These are phyloP conservation scores for Metarhizium album DNA, from an alignment of 2,329 filamentous ascomycete genomes.

Conservation along the genomic window DNA sequence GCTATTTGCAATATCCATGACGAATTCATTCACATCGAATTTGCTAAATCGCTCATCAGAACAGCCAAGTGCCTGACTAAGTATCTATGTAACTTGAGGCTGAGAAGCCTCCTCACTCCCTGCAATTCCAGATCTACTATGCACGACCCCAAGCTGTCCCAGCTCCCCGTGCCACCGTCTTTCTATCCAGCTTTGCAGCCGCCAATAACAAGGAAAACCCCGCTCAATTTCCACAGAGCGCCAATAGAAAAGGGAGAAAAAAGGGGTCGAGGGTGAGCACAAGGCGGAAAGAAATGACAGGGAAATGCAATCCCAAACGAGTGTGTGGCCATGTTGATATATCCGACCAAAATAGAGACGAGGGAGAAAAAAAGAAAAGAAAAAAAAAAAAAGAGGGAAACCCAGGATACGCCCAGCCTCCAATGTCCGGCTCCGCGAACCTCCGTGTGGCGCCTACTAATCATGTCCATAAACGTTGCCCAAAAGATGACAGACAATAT, in stretches of 20 bases:
- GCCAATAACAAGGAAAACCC: conserved; percentile 5
- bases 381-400: conserved; percentile 3
- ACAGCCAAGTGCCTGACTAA: background rate
- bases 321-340: conserved; percentile 3
- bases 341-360: conserved; percentile 3
- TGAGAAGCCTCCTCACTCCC: conserved; percentile 1
- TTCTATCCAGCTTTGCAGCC: conserved; percentile 7
- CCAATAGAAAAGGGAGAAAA: background rate
- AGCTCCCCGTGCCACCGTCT: background rate
- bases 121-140: conserved; percentile 1
- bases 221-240: conserved; percentile 3
- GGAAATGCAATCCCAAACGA: conserved; percentile 2
- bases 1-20: background rate
- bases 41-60: background rate
- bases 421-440: conserved; percentile 1
- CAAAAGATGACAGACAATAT: background rate
- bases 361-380: conserved; percentile 3
- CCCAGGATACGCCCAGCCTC: conserved; percentile 3
- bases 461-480: conserved; percentile 2
- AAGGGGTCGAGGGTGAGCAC: background rate
- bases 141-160: background rate
- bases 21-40: background rate
- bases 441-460: conserved; percentile 3
- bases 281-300: background rate
- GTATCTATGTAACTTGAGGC: background rate